Percentiles rank a stretch among this genome's conserved stretches.
Conservation (phyloP, 2,329 filamentous ascomycete genomes). For the Aspergillus luchuensis region DNA sequence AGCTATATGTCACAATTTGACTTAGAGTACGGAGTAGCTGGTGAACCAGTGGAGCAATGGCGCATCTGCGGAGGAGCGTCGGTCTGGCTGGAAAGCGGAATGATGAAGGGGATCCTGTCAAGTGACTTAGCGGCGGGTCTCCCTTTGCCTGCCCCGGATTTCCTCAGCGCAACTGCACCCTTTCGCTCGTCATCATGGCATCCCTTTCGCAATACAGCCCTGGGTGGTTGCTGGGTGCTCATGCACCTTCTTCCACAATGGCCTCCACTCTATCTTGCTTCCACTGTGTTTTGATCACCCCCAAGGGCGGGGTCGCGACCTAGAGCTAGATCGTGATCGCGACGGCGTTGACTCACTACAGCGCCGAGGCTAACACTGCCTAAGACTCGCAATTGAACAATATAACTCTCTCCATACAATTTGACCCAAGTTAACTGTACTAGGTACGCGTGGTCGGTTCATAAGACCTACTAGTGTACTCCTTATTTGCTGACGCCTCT, state of each 20-base stretch:
- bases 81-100: background rate
- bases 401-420: background rate
- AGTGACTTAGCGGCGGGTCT: slow-evolving; percentile 5
- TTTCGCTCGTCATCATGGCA: slow-evolving; percentile 27
- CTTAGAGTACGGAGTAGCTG: background rate
- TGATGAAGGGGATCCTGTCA: background rate
- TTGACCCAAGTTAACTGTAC: background rate
- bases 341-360: slow-evolving; percentile 22
- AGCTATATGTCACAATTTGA: background rate
- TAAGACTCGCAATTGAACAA: background rate
- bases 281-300: slow-evolving; percentile 24
- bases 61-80: background rate
- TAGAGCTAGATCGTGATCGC: slow-evolving; percentile 23
- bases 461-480: background rate
- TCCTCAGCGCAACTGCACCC: slow-evolving; percentile 7
- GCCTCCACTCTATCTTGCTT: slow-evolving; percentile 8
- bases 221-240: slow-evolving; percentile 18
- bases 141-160: slow-evolving; percentile 2
- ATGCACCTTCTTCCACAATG: slow-evolving; percentile 6
- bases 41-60: background rate
- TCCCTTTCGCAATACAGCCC: slow-evolving; percentile 19
- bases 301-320: slow-evolving; percentile 38
- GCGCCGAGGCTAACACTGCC: slow-evolving; percentile 14
- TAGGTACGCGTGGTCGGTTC: background rate
- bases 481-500: background rate